Percentiles rank a stretch among this genome's conserved stretches.
phyloP scores from a whole-genome alignment of 495 filamentous ascomycete genomes.

The Jackrogersella minutella region DNA sequence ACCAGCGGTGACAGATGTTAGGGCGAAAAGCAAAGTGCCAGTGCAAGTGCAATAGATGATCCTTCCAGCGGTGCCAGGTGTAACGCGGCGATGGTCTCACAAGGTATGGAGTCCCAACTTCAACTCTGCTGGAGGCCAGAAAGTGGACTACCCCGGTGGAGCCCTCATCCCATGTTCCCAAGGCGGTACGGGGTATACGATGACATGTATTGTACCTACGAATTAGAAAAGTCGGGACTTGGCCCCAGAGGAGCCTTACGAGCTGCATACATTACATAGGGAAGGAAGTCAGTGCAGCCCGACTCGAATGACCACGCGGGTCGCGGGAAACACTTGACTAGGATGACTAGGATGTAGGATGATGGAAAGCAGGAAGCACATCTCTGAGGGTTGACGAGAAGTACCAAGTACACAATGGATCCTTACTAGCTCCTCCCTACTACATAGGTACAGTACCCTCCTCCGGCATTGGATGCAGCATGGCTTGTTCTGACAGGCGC shows the following conservation, averaged over 20 bases:
- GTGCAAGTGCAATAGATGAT: conserved; percentile 44
- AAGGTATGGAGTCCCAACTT: conserved; percentile 49
- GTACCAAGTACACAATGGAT: conserved; percentile 31
- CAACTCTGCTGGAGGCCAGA: conserved; percentile 41
- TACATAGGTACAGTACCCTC: too few species aligned
- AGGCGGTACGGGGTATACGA: conserved; percentile 40
- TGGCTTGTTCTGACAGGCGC: conserved; percentile 31
- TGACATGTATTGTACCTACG: conserved; percentile 45
- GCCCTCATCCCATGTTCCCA: conserved; percentile 43
- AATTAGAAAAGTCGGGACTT: conserved; percentile 43
- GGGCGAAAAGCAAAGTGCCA: conserved; percentile 45
- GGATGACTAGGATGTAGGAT: conserved; percentile 23
- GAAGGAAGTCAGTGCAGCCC: conserved; percentile 29
- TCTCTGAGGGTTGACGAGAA: conserved; percentile 15
- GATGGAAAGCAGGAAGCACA: conserved; percentile 16
- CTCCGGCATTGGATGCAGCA: conserved; percentile 35
- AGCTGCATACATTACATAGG: conserved; percentile 18
- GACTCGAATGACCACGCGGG: conserved; percentile 43
- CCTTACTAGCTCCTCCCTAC: conserved; percentile 25
- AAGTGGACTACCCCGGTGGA: conserved; percentile 45
- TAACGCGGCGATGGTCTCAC: conserved; percentile 49
- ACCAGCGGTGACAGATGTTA: conserved; percentile 48
- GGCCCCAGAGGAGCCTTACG: conserved; percentile 43
- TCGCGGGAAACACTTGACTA: conserved; percentile 28
- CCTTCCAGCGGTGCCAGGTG: conserved; percentile 47